Conservation (phyloP, 1,284 basidiomycete genomes). For the Ustilago shanxiensis region DNA sequence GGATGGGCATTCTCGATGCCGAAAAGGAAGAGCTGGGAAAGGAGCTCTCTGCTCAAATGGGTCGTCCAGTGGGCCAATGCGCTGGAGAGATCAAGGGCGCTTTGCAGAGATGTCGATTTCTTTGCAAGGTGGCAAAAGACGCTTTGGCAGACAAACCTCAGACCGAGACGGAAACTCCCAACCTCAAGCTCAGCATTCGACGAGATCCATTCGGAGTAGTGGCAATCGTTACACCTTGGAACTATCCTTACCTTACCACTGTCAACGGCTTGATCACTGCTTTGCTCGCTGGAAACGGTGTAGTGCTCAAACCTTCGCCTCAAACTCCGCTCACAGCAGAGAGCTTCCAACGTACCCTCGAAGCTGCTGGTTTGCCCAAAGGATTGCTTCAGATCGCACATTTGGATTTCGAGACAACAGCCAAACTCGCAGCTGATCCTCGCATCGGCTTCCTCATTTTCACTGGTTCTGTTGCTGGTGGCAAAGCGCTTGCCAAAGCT, state of each 20-base stretch:
- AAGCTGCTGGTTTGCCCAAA: slow-evolving; percentile 81
- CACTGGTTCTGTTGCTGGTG: slow-evolving; percentile 84
- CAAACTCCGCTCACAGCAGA: slow-evolving; percentile 91
- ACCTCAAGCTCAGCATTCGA: slow-evolving; percentile 84
- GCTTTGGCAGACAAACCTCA: slow-evolving; percentile 82
- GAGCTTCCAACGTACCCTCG: slow-evolving; percentile 79
- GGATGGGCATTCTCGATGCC: slow-evolving; percentile 77
- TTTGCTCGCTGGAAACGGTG: slow-evolving; percentile 78
- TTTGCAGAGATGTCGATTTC: slow-evolving; percentile 83
- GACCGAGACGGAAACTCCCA: slow-evolving; percentile 81
- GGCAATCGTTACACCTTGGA: slow-evolving; percentile 88
- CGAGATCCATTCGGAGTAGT: slow-evolving; percentile 88
- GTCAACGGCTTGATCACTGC: slow-evolving; percentile 83
- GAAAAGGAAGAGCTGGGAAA: slow-evolving; percentile 79
- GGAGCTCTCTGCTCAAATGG: slow-evolving; percentile 85
- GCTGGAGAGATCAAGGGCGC: slow-evolving; percentile 85
- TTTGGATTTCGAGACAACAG: slow-evolving; percentile 78
- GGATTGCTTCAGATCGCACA: slow-evolving; percentile 85
- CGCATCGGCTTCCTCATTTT: slow-evolving; percentile 86
- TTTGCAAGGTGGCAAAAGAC: slow-evolving; percentile 84
- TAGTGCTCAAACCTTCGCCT: slow-evolving; percentile 92
- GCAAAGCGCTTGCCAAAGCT: slow-evolving; percentile 77
- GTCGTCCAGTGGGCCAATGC: slow-evolving; percentile 83
- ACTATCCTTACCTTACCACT: slow-evolving; percentile 74
- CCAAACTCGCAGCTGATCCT: slow-evolving; percentile 78